Evolutionary conservation across 2,329 filamentous ascomycete genomes (phyloP), one percentile per base, ranked within the genome.

Genomic region (Myriosclerotinia curreyana): DNA sequence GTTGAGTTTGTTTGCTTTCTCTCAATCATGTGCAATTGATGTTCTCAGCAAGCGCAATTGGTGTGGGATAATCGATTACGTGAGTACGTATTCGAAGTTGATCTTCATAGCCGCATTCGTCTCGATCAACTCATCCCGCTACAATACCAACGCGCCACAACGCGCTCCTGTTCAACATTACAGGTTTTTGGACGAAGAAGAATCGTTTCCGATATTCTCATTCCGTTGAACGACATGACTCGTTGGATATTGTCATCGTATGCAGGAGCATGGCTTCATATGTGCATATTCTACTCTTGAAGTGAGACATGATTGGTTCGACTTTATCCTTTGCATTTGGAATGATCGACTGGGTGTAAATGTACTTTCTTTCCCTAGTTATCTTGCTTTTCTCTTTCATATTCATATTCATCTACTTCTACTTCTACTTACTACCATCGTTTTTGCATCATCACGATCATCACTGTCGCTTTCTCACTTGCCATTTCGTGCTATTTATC

Each of bases 271-370:
- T 22, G 34, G n/a, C 34, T 54, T 54, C n/a, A 25, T 36, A 15
- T 36, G 14, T 53, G 51, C 34, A 22, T 36, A 36, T 22, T 53
- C 50, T 14, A 53, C 50, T 22, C 50, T 22, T 36, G 31, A 38
- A 25, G 20, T 54, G 34, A 54, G 51, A 54, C 51, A 40, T 40
- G 20, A 25, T 40, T 25, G 20, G 51, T 53, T 40, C n/a, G 46
- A 52, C 12, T 63, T 56, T 56, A 63, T 58, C 52, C 50, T 51
- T 51, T 63, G 42, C 8, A 20, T n/a, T 56, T 62, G 22, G n/a
- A 56, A n/a, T 50, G 17, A 49, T 5, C 36, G 59, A 6, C 12
- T 58, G 22, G 12, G 46, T 49, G 22, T 46, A 46, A 46, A 46
- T n/a, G 11, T 44, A n/a, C 42, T n/a, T 48, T 12, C 12, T 31